Base-by-base conservation (phyloP, 805 yeast genomes). In the Suhomyces tanzawaensis region DNA sequence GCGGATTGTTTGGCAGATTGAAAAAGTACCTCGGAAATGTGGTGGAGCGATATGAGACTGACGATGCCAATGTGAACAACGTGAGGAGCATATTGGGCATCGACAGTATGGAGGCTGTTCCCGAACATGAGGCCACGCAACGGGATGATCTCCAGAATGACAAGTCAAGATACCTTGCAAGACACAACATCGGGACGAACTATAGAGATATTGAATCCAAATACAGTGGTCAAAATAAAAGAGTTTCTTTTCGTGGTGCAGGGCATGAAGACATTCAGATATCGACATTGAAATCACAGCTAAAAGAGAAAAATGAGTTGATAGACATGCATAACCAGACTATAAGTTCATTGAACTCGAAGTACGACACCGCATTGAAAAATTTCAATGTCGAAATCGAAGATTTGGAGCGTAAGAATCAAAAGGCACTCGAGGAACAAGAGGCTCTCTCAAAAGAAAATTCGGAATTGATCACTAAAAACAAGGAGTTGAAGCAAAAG, bases 41-140 rank as follows among this genome's bases (percentile, higher is more conserved):
- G 34, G 39, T 53, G 23, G 44, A 45, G 6, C 40, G 36, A 13
- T 22, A 35, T 26, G 53, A 46, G 12, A 19, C 38, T 8, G 49
- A 44, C n/a, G 46, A 46, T 15, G 31, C 37, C 7, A 46, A 46
- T 30, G 45, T 52, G 9, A 36, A 45, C 8, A 29, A 25, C 8
- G 40, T 57, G 23, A 44, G 42, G 21, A 32, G 6, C 6, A 13
- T 24, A 9, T 24, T 24, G 27, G 27, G 27, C n/a, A n/a, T n/a
- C n/a, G n/a, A n/a, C n/a, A n/a, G n/a, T n/a, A n/a, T n/a, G n/a
- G n/a, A n/a, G n/a, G n/a, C n/a, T n/a, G n/a, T n/a, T n/a, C n/a
- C n/a, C n/a, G n/a, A n/a, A n/a, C n/a, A n/a, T n/a, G n/a, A n/a
- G n/a, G n/a, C n/a, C n/a, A n/a, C n/a, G n/a, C n/a, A n/a, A n/a